Base-by-base conservation (phyloP, 495 filamentous ascomycete species). In the Penicillium turbatum region DNA sequence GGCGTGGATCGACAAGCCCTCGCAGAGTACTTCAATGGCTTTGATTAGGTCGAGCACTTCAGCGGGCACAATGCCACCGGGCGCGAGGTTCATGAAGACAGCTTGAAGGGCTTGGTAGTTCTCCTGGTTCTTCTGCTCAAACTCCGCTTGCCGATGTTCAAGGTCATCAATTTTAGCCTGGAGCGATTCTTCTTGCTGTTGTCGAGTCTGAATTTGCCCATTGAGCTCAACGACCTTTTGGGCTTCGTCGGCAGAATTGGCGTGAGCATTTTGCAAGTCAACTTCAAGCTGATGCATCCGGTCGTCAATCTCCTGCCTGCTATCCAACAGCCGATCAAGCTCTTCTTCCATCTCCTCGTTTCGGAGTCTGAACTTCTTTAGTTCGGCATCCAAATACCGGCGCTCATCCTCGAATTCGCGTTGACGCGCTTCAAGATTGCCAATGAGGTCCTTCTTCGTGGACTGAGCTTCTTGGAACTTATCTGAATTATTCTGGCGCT, bases 371-470 rank as follows among this genome's bases (percentile, higher is more conserved):
- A 89, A 77, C 26, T 82, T 81, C 48, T 82, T 83, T 46, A 92
- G 81, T 68, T 97, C 90, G 15, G 79, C 72, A 59, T 96, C 87
- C 15, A 97, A 75, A 9, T 81, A 85, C 60, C 83, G 87, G 21
- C 92, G 83, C 67, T 97, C 91, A 48, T 84, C 83, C 38, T 86
- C 78, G 61, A 96, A 96, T 63, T 97, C 92, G 27, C 83, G 83
- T 64, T 95, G 89, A 30, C 90, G 81, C 30, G 92, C 88, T 61
- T 97, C 90, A 66, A 99, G 85, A 62, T 99, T 99, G 36, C 88
- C 87, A 65, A 99, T 82, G 1, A 99, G 81, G 62, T 99, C 93
- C 62, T 88, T 84, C 69, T 99, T 99, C 0, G 88, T 99, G 3
- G 88, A 92, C 55, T 89, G 86, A 11, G 79, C 88, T 64, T 96